Percentiles rank a stretch among this genome's conserved stretches.
Evolutionary conservation across 1,284 basidiomycete genomes (phyloP).

Genomic region (Peniophora sp.): DNA sequence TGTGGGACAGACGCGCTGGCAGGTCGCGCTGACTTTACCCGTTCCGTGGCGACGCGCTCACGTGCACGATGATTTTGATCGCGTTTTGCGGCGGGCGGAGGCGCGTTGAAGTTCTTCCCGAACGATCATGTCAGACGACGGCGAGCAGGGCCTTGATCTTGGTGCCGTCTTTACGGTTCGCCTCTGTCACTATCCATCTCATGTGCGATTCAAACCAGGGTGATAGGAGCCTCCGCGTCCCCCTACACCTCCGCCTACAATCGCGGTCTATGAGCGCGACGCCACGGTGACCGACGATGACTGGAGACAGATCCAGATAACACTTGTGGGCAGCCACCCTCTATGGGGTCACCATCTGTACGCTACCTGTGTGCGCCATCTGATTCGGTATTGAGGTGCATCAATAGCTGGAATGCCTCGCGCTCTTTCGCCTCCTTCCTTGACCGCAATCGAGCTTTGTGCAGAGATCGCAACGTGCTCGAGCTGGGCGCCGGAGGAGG

Average conservation of each 20-base stretch:
- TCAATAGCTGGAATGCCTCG: conserved; percentile 80
- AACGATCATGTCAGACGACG: neutral
- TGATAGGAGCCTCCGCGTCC: conserved; percentile 41
- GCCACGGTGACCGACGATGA: neutral
- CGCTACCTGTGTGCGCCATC: conserved; percentile 19
- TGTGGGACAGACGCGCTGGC: neutral
- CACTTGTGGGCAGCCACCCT: conserved; percentile 82
- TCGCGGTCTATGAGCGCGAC: conserved; percentile 36
- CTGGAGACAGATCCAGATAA: conserved; percentile 40
- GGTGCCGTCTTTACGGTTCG: neutral
- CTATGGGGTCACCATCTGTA: conserved; percentile 90
- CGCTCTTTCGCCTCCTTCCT: conserved; percentile 69
- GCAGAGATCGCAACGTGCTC: conserved; percentile 46
- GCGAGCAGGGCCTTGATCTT: neutral
- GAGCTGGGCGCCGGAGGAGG: conserved; percentile 94
- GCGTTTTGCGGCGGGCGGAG: too few species aligned
- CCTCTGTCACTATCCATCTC: neutral
- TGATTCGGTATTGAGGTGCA: neutral
- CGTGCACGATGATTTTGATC: too few species aligned
- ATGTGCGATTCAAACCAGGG: neutral
- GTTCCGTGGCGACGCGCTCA: neutral
- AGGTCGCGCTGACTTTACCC: neutral
- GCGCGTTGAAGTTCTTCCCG: too few species aligned
- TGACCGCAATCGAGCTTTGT: conserved; percentile 45
- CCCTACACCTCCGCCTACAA: conserved; percentile 51